Base-by-base conservation (phyloP, 345 rosid genomes). In the Camelina sativa region DNA sequence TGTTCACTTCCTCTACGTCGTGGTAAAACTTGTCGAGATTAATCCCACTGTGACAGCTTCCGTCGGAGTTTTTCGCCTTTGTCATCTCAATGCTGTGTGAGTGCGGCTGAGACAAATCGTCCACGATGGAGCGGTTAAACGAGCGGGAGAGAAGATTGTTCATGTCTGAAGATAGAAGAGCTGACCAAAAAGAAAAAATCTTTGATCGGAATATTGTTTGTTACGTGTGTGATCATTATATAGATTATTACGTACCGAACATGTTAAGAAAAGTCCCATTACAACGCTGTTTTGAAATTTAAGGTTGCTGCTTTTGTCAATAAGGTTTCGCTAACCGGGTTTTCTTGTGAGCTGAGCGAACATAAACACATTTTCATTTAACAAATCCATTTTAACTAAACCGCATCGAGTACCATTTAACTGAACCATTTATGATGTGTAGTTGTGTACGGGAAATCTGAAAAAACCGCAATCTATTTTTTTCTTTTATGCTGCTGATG, bases 91-190 rank as follows among this genome's bases (percentile, higher is more conserved):
- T 62, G 19, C 51, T 65, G 64, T 78, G 81, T 23, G 80, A 82
- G 16, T 59, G 81, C 19, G 81, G 82, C 7, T 89, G 86, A 2
- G 90, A 82, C 12, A 82, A 75, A 30, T 63, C 76, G 28, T 75
- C 79, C 7, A 71, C 56, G 11, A 64, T 76, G 25, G 72, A 57
- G 40, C 84, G 67, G n/a, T 80, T 81, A 81, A 90, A 91, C 17
- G 98, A 91, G 7, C 88, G 80, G 38, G 98, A 83, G 59, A 94
- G 86, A 11, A 94, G 84, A 79, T 92, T 85, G 17, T 92, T 94
- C 97, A 92, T 93, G 35, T 44, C 13, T 23, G 28, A 64, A 10
- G 35, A 46, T 20, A 22, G 48, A 37, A 11, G 51, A 20, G 22
- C 22, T 20, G 22, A 20, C 22, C 22, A 19, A 20, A 2, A 20